These are phyloP conservation scores for Leccinum longicurvipes DNA, from an alignment of 768 basidiomycete genomes.

Conservation along the genomic window DNA sequence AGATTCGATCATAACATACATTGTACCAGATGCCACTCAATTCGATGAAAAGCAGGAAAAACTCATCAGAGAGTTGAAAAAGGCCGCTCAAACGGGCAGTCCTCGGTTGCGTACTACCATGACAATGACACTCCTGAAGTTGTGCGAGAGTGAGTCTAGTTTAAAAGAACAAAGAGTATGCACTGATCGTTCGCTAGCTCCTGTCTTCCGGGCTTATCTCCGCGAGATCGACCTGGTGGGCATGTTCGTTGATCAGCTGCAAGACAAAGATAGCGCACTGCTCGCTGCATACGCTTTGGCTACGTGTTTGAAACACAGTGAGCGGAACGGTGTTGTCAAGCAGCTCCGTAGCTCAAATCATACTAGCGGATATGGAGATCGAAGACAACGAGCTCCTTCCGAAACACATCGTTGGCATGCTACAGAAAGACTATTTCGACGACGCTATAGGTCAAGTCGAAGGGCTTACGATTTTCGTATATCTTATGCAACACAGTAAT, in stretches of 20 bases:
- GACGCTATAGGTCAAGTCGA: slow-evolving; percentile 21
- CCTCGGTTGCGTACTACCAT: slow-evolving; percentile 17
- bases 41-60: slow-evolving; percentile 1
- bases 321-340: background rate
- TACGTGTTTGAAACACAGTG: background rate
- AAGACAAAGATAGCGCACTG: too few species aligned
- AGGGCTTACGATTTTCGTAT: slow-evolving; percentile 21
- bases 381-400: background rate
- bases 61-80: slow-evolving; percentile 14
- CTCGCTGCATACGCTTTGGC: background rate
- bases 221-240: too few species aligned
- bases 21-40: slow-evolving; percentile 1
- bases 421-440: slow-evolving; percentile 23
- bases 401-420: slow-evolving; percentile 18
- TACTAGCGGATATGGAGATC: slow-evolving; percentile 15
- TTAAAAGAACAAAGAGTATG: too few species aligned
- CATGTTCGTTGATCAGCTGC: too few species aligned
- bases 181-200: too few species aligned
- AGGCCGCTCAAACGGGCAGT: background rate
- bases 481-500: slow-evolving; percentile 22
- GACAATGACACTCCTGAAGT: slow-evolving; percentile 13
- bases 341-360: background rate
- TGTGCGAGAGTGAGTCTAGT: too few species aligned
- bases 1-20: background rate
- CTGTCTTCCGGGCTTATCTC: too few species aligned